Conservation (phyloP, 2,329 filamentous ascomycete species). For the Fusarium sp. region DNA sequence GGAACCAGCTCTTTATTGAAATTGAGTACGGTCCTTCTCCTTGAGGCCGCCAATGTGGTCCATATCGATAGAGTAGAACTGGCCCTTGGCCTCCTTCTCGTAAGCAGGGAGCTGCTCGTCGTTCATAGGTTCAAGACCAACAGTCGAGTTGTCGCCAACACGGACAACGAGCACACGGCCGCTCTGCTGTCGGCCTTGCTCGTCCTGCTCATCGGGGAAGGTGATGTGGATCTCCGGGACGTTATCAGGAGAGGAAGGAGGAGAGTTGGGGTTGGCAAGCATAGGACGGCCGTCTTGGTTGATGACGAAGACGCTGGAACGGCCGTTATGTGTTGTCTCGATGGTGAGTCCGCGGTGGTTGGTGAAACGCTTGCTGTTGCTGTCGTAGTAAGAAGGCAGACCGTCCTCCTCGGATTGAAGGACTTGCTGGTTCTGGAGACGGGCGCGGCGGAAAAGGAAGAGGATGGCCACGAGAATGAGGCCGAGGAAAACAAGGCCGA, state of each 20-base stretch:
- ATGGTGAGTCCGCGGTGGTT: slow-evolving; percentile 70
- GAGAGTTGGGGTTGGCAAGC: slow-evolving; percentile 79
- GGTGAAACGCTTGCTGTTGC: slow-evolving; percentile 61
- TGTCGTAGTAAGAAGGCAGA: slow-evolving; percentile 78
- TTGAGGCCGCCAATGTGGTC: slow-evolving; percentile 94
- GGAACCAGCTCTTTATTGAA: slow-evolving; percentile 51
- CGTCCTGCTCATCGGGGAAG: slow-evolving; percentile 95
- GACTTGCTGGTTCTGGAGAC: slow-evolving; percentile 63
- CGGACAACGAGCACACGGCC: slow-evolving; percentile 92
- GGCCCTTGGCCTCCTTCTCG: slow-evolving; percentile 80
- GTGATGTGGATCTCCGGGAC: slow-evolving; percentile 98
- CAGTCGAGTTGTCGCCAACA: slow-evolving; percentile 85
- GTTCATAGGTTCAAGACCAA: slow-evolving; percentile 89
- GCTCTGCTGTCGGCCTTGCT: slow-evolving; percentile 82
- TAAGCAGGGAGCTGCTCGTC: slow-evolving; percentile 88
- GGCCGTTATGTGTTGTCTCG: slow-evolving; percentile 67
- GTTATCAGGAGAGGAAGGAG: slow-evolving; percentile 82
- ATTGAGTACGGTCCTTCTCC: slow-evolving; percentile 77
- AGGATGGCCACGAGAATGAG: slow-evolving; percentile 77
- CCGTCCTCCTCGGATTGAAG: slow-evolving; percentile 57
- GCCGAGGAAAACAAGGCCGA: slow-evolving; percentile 81
- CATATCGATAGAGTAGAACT: slow-evolving; percentile 95
- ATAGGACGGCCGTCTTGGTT: slow-evolving; percentile 82
- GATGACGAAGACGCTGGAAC: slow-evolving; percentile 80
- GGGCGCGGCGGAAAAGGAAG: slow-evolving; percentile 77